Evolutionary conservation across 1,139 yeast species (phyloP), one percentile per base, ranked within the genome.

Genomic region (Yamadazyma membranifaciens): DNA sequence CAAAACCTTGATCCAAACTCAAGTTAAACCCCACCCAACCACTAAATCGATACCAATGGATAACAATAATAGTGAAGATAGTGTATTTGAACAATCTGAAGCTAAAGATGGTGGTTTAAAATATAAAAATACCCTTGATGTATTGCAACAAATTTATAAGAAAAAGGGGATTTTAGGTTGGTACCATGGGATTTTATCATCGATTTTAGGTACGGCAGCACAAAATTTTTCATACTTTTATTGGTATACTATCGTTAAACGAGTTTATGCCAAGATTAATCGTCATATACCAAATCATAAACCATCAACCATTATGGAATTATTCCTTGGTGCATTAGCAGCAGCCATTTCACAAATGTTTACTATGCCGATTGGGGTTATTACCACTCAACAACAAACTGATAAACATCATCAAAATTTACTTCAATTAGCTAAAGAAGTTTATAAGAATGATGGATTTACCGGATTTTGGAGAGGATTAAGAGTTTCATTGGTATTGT

Each of bases 341-440:
- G 96, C 95, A 6, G 88, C 94, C 0, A 69, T 87, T 33, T 87
- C 95, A 5, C 95, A 87, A 61, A 51, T 87, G 45, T 83, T 87
- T 60, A 87, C 95, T 24, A 83, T 83, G 66, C 96, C 96, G 11
- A 82, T 87, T 42, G 79, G 85, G 17, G 94, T 87, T 11, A 77
- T 87, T 37, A 83, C 95, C 13, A 87, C 96, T 10, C 83, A 84
- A 54, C 95, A 87, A 59, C 96, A 87, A 65, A 83, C 89, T 24
- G 70, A 73, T 45, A 67, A 67, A 48, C 53, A 58, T 12, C 71
- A 67, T 39, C 64, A 63, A 43, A 62, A 73, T 20, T 69, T 81
- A 46, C 44, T 65, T 27, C 65, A 67, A 40, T 71, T 83, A 38
- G 75, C 81, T 25, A 65, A 69, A 45, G 80, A 81, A 44, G 75